Evolutionary conservation across 2,329 filamentous ascomycete genomes (phyloP), one percentile per base, ranked within the genome.

Genomic region (Colletotrichum navitas): DNA sequence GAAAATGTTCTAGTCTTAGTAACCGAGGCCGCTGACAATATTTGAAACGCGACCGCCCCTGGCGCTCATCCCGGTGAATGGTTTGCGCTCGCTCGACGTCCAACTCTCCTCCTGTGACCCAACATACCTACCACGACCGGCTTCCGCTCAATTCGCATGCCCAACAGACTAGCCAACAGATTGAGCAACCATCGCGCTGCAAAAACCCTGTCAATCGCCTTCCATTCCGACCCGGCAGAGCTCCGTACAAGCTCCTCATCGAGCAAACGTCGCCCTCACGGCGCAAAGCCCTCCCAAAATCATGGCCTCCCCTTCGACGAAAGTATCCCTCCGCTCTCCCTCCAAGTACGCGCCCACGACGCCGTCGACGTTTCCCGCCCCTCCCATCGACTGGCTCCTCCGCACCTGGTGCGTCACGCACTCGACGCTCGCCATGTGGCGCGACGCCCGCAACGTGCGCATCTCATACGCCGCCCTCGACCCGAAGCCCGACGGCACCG

Each of bases 391-490:
- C 68, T 93, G 88, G 86, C 87, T 94, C 56, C 81, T 85, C 63
- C 85, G 90, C 72, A 92, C 89, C 71, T 94, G 92, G 92, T 83
- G 88, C 76, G 91, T 94, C 68, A 93, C 92, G 14, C 91, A 94
- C 82, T 93, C 90, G 5, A 93, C 92, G 6, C 88, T 94, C 14
- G 83, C 88, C 74, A 94, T 96, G 92, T 97, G 94, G 94, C 90
- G 90, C 76, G 87, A 88, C 58, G 91, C 92, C 64, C 91, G 90
- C 79, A 96, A 96, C 81, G 93, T 97, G 18, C 87, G 88, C 76
- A 95, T 97, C 79, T 92, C 90, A 43, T 97, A 97, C 85, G 88
- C 82, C 12, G 80, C 86, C 0, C 85, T 93, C 11, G 77, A 81
- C 14, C 71, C 79, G 34, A 73, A 79, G 74, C 21, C 73, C 71